Conservation (phyloP, 2,329 filamentous ascomycete genomes). For the Onygena corvina region DNA sequence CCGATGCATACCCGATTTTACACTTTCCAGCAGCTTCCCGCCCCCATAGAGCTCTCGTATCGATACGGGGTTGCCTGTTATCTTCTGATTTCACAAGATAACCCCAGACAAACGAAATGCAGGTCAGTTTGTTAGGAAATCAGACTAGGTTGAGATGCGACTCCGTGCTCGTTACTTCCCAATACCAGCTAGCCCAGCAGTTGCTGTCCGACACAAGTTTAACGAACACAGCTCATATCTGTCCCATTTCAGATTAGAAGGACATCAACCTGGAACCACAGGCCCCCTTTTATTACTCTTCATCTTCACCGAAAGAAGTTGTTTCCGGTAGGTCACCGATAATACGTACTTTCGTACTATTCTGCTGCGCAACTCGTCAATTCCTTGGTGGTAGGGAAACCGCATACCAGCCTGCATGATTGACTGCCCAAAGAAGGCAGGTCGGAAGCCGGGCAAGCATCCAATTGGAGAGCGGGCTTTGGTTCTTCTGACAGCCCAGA, state of each 20-base stretch:
- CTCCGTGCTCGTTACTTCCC: not conserved
- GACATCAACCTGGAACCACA: not conserved
- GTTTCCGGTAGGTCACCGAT: not conserved
- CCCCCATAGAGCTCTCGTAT: not conserved
- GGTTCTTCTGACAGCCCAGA: not conserved
- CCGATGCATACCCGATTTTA: not conserved
- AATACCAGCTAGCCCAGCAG: not conserved
- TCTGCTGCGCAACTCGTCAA: not conserved
- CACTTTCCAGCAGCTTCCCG: not conserved
- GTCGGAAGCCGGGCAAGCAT: not conserved
- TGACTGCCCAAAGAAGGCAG: not conserved
- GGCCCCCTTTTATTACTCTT: not conserved
- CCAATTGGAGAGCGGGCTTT: slow-evolving; percentile 2
- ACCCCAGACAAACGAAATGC: not conserved
- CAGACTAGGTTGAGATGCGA: not conserved
- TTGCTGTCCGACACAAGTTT: not conserved
- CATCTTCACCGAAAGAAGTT: not conserved
- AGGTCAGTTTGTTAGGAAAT: not conserved
- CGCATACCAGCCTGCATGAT: not conserved
- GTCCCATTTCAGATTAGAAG: not conserved
- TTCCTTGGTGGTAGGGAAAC: slow-evolving; percentile 1
- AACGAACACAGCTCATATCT: not conserved
- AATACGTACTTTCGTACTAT: not conserved
- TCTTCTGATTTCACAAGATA: no score
- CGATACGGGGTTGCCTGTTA: not conserved